phyloP scores from a whole-genome alignment of 345 rosid genomes.

The Rhodomyrtus tomentosa region DNA sequence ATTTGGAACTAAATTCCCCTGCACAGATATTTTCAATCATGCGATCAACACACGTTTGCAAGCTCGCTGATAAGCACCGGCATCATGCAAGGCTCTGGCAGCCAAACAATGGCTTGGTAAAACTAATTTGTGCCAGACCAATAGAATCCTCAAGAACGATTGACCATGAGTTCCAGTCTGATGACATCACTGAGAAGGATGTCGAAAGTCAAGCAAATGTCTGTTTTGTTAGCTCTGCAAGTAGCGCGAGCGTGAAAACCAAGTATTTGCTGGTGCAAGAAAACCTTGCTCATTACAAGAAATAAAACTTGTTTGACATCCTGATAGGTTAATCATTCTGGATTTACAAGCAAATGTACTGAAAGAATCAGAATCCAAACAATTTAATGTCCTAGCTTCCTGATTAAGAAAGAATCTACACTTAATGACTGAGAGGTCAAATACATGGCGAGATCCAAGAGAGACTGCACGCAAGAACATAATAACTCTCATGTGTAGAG shows the following conservation, averaged over 20 bases:
- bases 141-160: not conserved
- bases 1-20: slow-evolving; percentile 30
- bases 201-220: not conserved
- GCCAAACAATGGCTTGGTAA: not conserved
- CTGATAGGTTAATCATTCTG: not conserved
- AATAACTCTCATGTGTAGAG: no score
- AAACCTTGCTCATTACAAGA: not conserved
- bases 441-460: not conserved
- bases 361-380: not conserved
- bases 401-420: not conserved
- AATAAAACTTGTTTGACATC: not conserved
- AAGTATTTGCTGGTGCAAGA: not conserved
- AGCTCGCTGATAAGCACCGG: not conserved
- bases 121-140: not conserved
- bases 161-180: no score
- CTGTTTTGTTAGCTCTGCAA: not conserved
- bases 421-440: not conserved
- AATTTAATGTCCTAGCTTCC: not conserved
- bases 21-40: not conserved
- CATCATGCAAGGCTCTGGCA: not conserved
- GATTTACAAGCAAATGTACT: not conserved
- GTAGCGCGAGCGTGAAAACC: not conserved
- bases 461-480: not conserved
- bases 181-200: not conserved
- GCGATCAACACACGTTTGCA: not conserved